Evolutionary conservation across 2,329 filamentous ascomycete species (phyloP).

Genomic region (Dactylonectria estremocensis): DNA sequence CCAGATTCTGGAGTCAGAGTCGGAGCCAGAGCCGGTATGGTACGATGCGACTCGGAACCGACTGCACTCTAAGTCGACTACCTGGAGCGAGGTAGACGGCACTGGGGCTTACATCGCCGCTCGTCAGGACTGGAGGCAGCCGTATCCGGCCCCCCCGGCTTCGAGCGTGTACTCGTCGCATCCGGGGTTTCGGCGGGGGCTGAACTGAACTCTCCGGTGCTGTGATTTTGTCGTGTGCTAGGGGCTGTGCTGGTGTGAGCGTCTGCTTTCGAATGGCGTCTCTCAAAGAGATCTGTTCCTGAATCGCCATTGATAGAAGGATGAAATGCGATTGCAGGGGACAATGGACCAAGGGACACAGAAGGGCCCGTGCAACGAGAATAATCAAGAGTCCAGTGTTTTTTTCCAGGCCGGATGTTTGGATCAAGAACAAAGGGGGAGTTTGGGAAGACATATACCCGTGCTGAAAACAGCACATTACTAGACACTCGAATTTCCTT

Average conservation of each 20-base stretch:
- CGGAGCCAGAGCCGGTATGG: not conserved
- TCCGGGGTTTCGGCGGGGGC: slow-evolving; percentile 9
- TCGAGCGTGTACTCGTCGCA: slow-evolving; percentile 43
- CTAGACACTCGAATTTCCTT: not conserved
- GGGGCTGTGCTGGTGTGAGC: not conserved
- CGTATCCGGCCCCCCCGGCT: not conserved
- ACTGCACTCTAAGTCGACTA: not conserved
- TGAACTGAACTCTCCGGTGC: not conserved
- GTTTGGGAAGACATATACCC: not conserved
- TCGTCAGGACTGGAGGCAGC: slow-evolving; percentile 1
- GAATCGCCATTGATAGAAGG: not conserved
- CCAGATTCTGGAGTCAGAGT: not conserved
- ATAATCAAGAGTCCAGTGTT: no score
- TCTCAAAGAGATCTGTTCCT: not conserved
- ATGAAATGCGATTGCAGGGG: no score
- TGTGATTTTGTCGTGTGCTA: not conserved
- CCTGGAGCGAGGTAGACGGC: not conserved
- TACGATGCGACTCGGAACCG: not conserved
- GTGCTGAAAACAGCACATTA: not conserved
- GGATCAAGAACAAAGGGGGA: not conserved
- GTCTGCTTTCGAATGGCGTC: not conserved
- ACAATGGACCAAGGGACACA: no score
- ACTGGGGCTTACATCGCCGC: slow-evolving; percentile 6
- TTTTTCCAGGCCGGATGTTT: no score
- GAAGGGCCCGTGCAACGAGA: no score